Percentiles rank a stretch among this genome's conserved stretches.
Evolutionary conservation across 169 alveolate species (phyloP).

Genomic region (Cryptosporidium bovis): DNA sequence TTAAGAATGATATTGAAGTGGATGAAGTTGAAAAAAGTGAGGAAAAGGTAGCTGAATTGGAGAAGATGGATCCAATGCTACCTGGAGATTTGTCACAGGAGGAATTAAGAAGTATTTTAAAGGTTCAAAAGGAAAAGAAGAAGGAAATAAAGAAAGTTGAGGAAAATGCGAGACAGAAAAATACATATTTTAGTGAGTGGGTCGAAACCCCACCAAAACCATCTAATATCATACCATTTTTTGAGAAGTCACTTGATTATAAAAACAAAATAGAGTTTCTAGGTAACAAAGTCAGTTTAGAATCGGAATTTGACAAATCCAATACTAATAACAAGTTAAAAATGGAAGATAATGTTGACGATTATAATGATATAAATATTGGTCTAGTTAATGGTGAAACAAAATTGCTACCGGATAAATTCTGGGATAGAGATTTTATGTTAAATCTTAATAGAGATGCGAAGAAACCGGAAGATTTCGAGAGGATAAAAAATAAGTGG

Average conservation of each 20-base stretch:
- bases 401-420: conserved; percentile 9
- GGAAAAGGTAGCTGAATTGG: background rate
- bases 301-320: background rate
- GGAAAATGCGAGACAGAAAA: background rate
- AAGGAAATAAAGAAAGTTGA: background rate
- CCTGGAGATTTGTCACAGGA: conserved; percentile 49
- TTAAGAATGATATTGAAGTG: background rate
- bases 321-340: background rate
- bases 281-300: background rate
- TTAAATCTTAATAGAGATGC: conserved; percentile 21
- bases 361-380: conserved; percentile 14
- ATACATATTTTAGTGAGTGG: conserved; percentile 42
- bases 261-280: conserved; percentile 16
- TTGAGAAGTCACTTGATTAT: conserved; percentile 23
- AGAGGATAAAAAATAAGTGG: conserved; percentile 37
- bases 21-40: background rate
- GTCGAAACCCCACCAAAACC: conserved; percentile 59
- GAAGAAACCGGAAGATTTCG: conserved; percentile 44
- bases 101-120: conserved; percentile 8
- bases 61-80: conserved; percentile 50
- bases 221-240: conserved; percentile 8
- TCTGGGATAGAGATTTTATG: conserved; percentile 68
- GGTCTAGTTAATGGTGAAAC: conserved; percentile 6
- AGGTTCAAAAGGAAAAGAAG: conserved; percentile 22
- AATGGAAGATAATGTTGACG: background rate